Base-by-base conservation (phyloP, 2,329 filamentous ascomycete genomes). In the Fusarium goolgardi region DNA sequence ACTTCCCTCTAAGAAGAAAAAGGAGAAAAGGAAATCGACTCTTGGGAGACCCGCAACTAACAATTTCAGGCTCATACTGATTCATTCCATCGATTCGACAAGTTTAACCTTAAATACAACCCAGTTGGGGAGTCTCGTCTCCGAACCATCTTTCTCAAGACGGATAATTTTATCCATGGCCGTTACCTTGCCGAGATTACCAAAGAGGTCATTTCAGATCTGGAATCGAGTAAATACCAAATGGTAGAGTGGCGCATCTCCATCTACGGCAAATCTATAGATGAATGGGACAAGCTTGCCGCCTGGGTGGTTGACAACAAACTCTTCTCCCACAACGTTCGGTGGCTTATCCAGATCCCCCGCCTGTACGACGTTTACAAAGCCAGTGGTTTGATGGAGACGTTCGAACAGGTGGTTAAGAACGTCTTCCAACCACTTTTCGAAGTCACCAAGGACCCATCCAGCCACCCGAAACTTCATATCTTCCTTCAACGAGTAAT, bases 161-260 rank as follows among this genome's bases (percentile, higher is more conserved):
- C 96, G 12, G 96, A 99, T 80, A 99, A 99, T 77, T 95, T 94
- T 78, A 97, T 99, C 76, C 90, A 97, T 70, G 96, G 96, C 35
- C 91, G 95, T 50, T 99, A 99, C 77, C 83, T 99, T 43, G 96
- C 96, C 1, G 96, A 99, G 78, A 97, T 99, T 66, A 98, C 95
- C 4, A 97, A 97, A 75, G 96, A 99, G 79, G 96, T 99, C 66
- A 97, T 99, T 55, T 90, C 94, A 5, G 96, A 99, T 84, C 83
- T 99, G 32, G 96, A 99, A 79, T 97, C 95, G 49, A 97, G 94
- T 86, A 99, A 99, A 78, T 99, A 99, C 76, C 96, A 99, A 78
- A 97, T 99, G 92, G 96, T 96, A 2, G 96, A 99, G 81, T 99
- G 96, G 94, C 93, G 96, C 43, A 97, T 99, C 71, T 97, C 94